These are phyloP conservation scores for Aureobasidium leucospermi DNA, from an alignment of 2,329 filamentous ascomycete species.

Conservation along the genomic window DNA sequence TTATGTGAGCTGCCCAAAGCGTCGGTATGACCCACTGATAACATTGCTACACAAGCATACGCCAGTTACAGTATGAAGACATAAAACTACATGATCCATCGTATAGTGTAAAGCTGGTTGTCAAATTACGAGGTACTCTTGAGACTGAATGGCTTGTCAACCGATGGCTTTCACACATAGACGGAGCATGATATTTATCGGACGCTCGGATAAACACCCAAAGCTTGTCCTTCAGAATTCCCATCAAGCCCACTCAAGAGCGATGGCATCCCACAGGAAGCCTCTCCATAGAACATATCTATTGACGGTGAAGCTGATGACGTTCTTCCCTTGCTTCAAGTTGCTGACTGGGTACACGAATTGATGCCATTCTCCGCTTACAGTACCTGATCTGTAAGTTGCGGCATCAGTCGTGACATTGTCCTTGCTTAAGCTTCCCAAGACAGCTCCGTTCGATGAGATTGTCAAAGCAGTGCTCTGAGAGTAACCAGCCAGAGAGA, in stretches of 20 bases:
- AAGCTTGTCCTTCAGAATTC: too few species aligned
- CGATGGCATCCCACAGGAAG: constrained; percentile 11
- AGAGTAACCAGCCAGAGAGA: constrained; percentile 12
- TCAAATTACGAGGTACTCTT: too few species aligned
- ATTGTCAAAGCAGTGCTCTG: constrained; percentile 9
- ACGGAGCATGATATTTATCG: too few species aligned
- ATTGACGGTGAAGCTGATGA: constrained; percentile 34
- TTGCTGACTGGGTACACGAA: not conserved
- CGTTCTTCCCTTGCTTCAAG: constrained; percentile 22
- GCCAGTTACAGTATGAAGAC: too few species aligned
- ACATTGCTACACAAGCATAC: too few species aligned
- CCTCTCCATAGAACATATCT: constrained; percentile 24
- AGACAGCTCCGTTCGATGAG: not conserved
- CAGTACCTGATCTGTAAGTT: constrained; percentile 10
- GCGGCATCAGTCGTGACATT: constrained; percentile 11
- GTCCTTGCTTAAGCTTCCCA: constrained; percentile 6
- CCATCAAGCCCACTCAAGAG: constrained; percentile 6
- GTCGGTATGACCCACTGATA: too few species aligned
- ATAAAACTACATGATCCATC: too few species aligned
- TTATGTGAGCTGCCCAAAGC: too few species aligned
- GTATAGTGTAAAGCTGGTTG: too few species aligned
- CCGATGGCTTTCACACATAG: too few species aligned
- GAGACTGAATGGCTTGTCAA: too few species aligned
- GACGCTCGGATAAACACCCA: too few species aligned
- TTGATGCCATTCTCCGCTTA: constrained; percentile 13